Evolutionary conservation across 352 stramenopile genomes (phyloP).

Genomic region (Globisporangium cystogenes): DNA sequence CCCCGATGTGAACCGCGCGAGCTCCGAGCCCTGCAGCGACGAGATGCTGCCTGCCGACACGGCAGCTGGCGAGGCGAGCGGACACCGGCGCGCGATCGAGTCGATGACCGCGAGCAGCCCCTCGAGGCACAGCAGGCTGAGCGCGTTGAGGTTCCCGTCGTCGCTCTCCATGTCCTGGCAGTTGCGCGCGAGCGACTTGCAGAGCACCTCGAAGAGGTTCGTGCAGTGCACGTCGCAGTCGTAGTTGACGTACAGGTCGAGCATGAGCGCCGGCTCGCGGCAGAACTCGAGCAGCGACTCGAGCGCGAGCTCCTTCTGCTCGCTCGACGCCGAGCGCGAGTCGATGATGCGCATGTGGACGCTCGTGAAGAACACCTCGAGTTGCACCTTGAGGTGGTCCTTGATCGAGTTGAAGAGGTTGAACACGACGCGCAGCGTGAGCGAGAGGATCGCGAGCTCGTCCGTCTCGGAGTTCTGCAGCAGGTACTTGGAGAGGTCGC

Average conservation of each 20-base stretch:
- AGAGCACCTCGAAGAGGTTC: conserved; percentile 98
- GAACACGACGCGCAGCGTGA: conserved; percentile 97
- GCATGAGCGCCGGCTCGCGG: conserved; percentile 95
- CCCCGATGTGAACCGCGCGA: conserved; percentile 57
- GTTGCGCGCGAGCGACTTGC: conserved; percentile 89
- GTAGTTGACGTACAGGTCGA: conserved; percentile 99
- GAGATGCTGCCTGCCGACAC: conserved; percentile 27
- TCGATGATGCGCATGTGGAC: conserved; percentile 95
- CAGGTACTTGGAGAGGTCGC: conserved; percentile 96
- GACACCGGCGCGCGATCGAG: conserved; percentile 86
- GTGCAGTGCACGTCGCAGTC: conserved; percentile 98
- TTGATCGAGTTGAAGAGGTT: conserved; percentile 99
- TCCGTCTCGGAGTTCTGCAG: conserved; percentile 95
- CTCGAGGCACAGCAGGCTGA: conserved; percentile 71
- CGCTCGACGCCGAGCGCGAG: conserved; percentile 71
- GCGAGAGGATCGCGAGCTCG: conserved; percentile 89
- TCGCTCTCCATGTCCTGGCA: conserved; percentile 66
- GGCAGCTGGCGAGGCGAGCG: conserved; percentile 28
- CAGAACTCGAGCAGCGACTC: conserved; percentile 98
- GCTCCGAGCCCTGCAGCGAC: conserved; percentile 54
- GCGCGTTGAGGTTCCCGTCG: conserved; percentile 56
- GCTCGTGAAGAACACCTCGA: conserved; percentile 98
- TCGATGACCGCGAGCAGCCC: conserved; percentile 93
- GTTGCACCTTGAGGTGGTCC: conserved; percentile 97
- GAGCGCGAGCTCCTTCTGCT: conserved; percentile 83